Conservation (phyloP, 257 asterid species). For the Cordia subcordata region DNA sequence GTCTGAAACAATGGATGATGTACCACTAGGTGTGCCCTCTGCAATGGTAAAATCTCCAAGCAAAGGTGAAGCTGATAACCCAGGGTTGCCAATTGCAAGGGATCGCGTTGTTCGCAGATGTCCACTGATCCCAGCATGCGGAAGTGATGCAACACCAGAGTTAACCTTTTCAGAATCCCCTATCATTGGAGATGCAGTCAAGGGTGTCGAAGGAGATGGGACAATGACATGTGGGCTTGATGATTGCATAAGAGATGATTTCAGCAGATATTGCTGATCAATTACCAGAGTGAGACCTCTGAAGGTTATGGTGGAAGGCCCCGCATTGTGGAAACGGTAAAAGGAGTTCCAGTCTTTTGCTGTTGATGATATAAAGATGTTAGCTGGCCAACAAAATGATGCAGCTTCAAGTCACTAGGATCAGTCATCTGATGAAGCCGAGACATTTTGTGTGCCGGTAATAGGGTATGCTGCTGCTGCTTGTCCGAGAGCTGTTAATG, state of each 20-base stretch:
- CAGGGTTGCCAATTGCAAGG: constrained; percentile 68
- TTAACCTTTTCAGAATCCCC: constrained; percentile 59
- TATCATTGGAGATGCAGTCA: constrained; percentile 68
- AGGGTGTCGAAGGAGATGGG: constrained; percentile 68
- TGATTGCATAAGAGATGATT: constrained; percentile 58
- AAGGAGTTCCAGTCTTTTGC: constrained; percentile 33
- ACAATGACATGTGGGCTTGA: constrained; percentile 57
- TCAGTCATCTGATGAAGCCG: constrained; percentile 57
- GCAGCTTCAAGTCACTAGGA: constrained; percentile 50
- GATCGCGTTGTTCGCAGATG: constrained; percentile 50
- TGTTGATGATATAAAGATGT: constrained; percentile 49
- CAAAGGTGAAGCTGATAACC: constrained; percentile 79
- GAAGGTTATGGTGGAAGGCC: constrained; percentile 58
- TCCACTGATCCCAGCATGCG: constrained; percentile 46
- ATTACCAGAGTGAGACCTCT: constrained; percentile 53
- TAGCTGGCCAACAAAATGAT: constrained; percentile 47
- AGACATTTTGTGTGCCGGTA: constrained; percentile 42
- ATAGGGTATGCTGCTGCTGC: constrained; percentile 20
- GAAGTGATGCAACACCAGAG: constrained; percentile 42
- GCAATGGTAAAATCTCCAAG: constrained; percentile 60
- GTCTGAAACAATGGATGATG: constrained; percentile 46
- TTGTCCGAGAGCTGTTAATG: constrained; percentile 44
- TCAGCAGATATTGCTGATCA: constrained; percentile 52
- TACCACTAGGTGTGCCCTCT: constrained; percentile 53
- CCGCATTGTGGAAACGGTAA: constrained; percentile 46